phyloP scores from a whole-genome alignment of 768 basidiomycete genomes.

The Russula sp. region DNA sequence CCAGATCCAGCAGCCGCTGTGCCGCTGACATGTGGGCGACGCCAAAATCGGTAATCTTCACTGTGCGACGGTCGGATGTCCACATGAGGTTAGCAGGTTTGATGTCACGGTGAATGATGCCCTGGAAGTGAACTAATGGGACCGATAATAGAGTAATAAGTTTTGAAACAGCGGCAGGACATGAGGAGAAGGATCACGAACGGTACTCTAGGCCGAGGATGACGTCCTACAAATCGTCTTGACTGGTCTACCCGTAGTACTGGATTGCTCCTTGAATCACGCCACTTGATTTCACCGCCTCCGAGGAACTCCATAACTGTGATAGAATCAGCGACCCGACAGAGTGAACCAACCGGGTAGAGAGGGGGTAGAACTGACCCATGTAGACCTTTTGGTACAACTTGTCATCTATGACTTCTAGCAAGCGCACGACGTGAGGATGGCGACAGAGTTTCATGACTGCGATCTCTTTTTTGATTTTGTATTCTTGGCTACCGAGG shows the following conservation, averaged over 20 bases:
- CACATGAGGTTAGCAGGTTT: slow-evolving; percentile 97
- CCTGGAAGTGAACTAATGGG: slow-evolving; percentile 86
- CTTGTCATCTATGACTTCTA: slow-evolving; percentile 94
- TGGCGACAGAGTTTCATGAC: slow-evolving; percentile 98
- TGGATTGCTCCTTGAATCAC: slow-evolving; percentile 58
- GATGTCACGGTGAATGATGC: slow-evolving; percentile 99
- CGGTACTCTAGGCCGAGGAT: slow-evolving; percentile 93
- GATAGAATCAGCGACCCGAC: slow-evolving; percentile 13
- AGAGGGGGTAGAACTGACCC: slow-evolving; percentile 55
- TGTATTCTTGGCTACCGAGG: slow-evolving; percentile 69
- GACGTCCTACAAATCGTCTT: slow-evolving; percentile 89
- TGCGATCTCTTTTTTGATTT: slow-evolving; percentile 91
- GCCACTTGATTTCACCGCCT: slow-evolving; percentile 95
- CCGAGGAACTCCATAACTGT: slow-evolving; percentile 95
- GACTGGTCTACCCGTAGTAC: slow-evolving; percentile 81
- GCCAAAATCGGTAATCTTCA: slow-evolving; percentile 98
- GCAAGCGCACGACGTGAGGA: slow-evolving; percentile 82
- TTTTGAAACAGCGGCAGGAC: slow-evolving; percentile 17
- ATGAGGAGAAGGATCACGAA: slow-evolving; percentile 44
- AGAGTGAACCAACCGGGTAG: slow-evolving; percentile 15
- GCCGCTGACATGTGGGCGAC: slow-evolving; percentile 95
- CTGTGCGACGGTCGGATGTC: slow-evolving; percentile 77
- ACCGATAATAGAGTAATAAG: not conserved
- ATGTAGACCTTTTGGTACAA: slow-evolving; percentile 88
- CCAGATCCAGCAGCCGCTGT: slow-evolving; percentile 67